These are phyloP conservation scores for Cladophialophora chaetospira DNA, from an alignment of 2,329 filamentous ascomycete species.

Conservation along the genomic window DNA sequence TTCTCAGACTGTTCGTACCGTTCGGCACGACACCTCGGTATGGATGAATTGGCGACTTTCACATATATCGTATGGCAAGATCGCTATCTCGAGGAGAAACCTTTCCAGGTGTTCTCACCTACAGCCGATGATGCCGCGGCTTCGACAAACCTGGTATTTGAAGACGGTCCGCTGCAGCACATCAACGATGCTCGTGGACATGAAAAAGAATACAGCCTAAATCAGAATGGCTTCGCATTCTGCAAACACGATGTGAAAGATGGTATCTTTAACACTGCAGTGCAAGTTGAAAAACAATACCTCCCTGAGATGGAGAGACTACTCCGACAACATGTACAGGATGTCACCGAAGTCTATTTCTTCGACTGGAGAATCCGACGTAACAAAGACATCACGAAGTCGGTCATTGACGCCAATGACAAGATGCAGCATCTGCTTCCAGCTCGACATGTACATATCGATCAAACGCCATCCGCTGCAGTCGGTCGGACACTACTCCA, in stretches of 20 bases:
- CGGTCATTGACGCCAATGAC: conserved; percentile 1
- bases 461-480: neutral
- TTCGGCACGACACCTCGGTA: too few relatives aligned
- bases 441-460: neutral
- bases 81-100: too few relatives aligned
- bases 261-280: neutral
- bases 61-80: too few relatives aligned
- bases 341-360: neutral
- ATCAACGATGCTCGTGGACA: neutral
- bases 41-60: too few relatives aligned
- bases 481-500: neutral
- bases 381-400: neutral
- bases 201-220: neutral
- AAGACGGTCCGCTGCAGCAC: neutral
- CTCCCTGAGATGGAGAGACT: conserved; percentile 1
- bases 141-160: conserved; percentile 1
- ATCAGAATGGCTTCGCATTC: neutral
- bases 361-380: conserved; percentile 7
- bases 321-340: neutral
- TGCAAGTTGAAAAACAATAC: neutral
- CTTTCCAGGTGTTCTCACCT: conserved; percentile 2
- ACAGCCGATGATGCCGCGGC: neutral
- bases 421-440: neutral
- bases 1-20: too few relatives aligned
- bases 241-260: neutral